These are phyloP conservation scores for Verbena officinalis DNA, from an alignment of 257 asterid genomes.

Conservation along the genomic window DNA sequence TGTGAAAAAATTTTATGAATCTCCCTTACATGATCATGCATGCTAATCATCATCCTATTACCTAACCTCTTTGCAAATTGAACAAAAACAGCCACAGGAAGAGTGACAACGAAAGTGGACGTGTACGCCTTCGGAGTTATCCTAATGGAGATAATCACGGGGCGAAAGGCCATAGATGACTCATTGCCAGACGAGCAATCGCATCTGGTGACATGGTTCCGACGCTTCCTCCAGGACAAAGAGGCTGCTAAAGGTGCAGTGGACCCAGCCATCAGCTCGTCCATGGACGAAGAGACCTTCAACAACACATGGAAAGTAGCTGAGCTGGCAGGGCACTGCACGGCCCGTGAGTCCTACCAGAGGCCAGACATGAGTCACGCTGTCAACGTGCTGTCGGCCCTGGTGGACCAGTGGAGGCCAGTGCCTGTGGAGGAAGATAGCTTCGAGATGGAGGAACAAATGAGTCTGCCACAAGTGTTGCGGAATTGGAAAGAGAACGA, in stretches of 20 bases:
- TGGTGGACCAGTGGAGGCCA: conserved; percentile 87
- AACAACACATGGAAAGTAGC: conserved; percentile 57
- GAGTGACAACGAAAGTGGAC: conserved; percentile 82
- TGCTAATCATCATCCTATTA: background rate
- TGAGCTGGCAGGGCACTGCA: conserved; percentile 82
- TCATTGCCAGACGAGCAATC: conserved; percentile 59
- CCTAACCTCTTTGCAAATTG: conserved; percentile 1
- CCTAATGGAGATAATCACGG: conserved; percentile 81
- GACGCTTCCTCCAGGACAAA: conserved; percentile 46
- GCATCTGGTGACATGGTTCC: conserved; percentile 79
- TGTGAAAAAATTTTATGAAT: background rate
- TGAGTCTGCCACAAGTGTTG: conserved; percentile 70
- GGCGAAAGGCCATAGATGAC: conserved; percentile 72
- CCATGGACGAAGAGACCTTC: conserved; percentile 50
- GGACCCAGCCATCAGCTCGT: conserved; percentile 50
- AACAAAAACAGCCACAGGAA: conserved; percentile 71
- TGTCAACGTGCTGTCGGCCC: conserved; percentile 61
- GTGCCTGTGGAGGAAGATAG: conserved; percentile 33
- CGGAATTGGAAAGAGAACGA: conserved; percentile 67
- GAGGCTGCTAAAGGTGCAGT: conserved; percentile 42
- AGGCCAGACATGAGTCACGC: conserved; percentile 87
- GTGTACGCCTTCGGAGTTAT: conserved; percentile 88
- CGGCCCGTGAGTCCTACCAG: conserved; percentile 64
- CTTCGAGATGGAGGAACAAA: conserved; percentile 36
- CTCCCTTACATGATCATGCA: background rate